Conservation (phyloP, 225 moss, liverwort and hornwort genomes). For the Marchantia polymorpha region DNA sequence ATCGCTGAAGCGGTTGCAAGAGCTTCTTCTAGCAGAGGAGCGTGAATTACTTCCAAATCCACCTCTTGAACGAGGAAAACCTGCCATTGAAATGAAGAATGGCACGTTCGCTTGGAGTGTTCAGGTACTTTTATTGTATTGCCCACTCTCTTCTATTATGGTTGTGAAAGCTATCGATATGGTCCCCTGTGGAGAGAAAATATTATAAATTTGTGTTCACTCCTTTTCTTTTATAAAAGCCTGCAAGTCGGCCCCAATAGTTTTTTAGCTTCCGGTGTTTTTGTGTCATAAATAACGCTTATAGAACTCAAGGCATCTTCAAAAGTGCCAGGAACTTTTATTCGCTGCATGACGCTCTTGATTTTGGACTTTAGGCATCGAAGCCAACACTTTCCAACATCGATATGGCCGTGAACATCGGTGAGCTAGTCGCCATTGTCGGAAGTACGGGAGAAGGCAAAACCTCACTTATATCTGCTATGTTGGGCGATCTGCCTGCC, state of each 20-base stretch:
- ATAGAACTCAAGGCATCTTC: neutral
- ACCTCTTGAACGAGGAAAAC: slow-evolving; percentile 32
- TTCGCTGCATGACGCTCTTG: neutral
- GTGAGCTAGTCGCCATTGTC: slow-evolving; percentile 47
- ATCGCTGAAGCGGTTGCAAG: slow-evolving; percentile 47
- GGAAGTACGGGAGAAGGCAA: slow-evolving; percentile 56
- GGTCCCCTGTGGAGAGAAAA: neutral
- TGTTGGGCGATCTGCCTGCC: slow-evolving; percentile 46
- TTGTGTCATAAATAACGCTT: neutral
- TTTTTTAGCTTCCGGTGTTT: neutral
- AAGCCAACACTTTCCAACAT: slow-evolving; percentile 41
- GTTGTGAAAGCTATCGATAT: neutral
- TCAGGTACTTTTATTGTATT: slow-evolving; percentile 13
- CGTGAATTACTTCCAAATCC: slow-evolving; percentile 38
- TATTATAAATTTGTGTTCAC: neutral
- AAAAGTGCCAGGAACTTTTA: neutral
- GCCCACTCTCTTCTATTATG: neutral
- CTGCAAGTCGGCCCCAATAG: neutral
- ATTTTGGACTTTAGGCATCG: slow-evolving; percentile 17
- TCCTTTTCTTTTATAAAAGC: neutral
- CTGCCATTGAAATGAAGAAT: slow-evolving; percentile 39
- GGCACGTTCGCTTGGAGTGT: slow-evolving; percentile 44
- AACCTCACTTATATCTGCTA: slow-evolving; percentile 49
- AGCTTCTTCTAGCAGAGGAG: slow-evolving; percentile 48
- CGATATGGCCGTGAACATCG: slow-evolving; percentile 34